phyloP scores from a whole-genome alignment of 116 monocot species.

The Zostera marina region DNA sequence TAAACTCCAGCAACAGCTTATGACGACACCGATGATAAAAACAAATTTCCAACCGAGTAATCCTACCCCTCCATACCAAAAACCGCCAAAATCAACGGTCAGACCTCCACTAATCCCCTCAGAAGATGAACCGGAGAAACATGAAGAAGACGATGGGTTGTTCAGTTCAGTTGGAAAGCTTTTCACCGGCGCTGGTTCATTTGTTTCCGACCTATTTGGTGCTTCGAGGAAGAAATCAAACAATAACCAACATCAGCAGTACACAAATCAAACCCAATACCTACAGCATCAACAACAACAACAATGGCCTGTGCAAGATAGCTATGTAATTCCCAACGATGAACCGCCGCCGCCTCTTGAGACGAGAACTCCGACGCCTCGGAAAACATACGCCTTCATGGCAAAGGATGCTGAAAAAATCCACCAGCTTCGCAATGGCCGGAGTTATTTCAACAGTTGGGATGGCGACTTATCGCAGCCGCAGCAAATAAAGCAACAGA shows the following conservation, averaged over 20 bases:
- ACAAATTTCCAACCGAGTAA: conserved; percentile 21
- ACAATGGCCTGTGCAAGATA: conserved; percentile 69
- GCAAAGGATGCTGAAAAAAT: conserved; percentile 69
- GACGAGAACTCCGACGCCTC: conserved; percentile 46
- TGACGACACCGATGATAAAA: conserved; percentile 13
- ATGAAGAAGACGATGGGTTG: conserved; percentile 67
- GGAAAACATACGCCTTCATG: conserved; percentile 95
- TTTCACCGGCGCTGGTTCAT: conserved; percentile 30
- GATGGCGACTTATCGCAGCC: conserved; percentile 21
- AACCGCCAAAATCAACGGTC: conserved; percentile 34
- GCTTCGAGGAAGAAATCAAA: conserved; percentile 29
- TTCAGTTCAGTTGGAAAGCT: conserved; percentile 52
- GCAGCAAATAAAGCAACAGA: conserved; percentile 7
- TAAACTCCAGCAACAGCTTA: conserved; percentile 23
- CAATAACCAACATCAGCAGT: conserved; percentile 5
- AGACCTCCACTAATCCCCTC: conserved; percentile 64
- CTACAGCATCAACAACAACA: conserved; percentile 19
- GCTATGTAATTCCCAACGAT: conserved; percentile 56
- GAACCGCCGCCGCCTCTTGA: conserved; percentile 76
- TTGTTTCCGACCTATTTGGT: conserved; percentile 28
- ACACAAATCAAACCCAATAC: conserved; percentile 12
- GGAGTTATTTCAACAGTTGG: conserved; percentile 40
- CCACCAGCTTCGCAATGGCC: conserved; percentile 59
- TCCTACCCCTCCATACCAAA: conserved; percentile 33
- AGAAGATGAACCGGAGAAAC: conserved; percentile 35